Conservation (phyloP, 192 early-diverging fungal genomes). For the Backusella australiensis region DNA sequence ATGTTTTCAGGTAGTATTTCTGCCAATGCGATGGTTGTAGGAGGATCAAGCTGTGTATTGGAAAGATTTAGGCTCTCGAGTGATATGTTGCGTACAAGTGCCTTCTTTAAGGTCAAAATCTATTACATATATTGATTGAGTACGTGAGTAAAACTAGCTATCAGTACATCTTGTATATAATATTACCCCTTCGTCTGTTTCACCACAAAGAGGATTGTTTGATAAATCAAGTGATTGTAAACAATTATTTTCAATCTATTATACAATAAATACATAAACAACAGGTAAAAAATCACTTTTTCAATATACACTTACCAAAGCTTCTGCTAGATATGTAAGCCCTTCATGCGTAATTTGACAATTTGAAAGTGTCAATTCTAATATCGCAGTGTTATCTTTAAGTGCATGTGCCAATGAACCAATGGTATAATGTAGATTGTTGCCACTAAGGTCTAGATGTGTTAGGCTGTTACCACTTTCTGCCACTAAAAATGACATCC, state of each 20-base stretch:
- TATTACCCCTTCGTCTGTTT: slow-evolving; percentile 28
- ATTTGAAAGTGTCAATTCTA: slow-evolving; percentile 27
- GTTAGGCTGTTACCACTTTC: not conserved
- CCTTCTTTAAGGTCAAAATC: slow-evolving; percentile 19
- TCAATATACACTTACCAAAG: slow-evolving; percentile 35
- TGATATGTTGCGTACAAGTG: slow-evolving; percentile 10
- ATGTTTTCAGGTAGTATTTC: slow-evolving; percentile 79
- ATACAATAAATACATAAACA: not conserved
- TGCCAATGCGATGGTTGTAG: slow-evolving; percentile 72
- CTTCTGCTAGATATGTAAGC: slow-evolving; percentile 41
- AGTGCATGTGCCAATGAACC: not conserved
- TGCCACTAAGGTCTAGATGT: slow-evolving; percentile 11
- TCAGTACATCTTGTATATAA: no score
- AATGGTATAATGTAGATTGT: not conserved
- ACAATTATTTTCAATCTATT: slow-evolving; percentile 12
- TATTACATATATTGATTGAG: not conserved
- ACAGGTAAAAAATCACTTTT: not conserved
- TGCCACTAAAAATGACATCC: not conserved
- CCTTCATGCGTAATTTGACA: slow-evolving; percentile 45
- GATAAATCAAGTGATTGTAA: slow-evolving; percentile 20
- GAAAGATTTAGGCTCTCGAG: slow-evolving; percentile 14
- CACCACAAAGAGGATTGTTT: slow-evolving; percentile 16
- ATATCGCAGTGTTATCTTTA: not conserved
- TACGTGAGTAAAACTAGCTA: not conserved
- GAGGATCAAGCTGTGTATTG: slow-evolving; percentile 16